Percentiles rank a stretch among this genome's conserved stretches.
These are phyloP conservation scores for Melaleuca alternifolia DNA, from an alignment of 345 rosid species.

Conservation along the genomic window DNA sequence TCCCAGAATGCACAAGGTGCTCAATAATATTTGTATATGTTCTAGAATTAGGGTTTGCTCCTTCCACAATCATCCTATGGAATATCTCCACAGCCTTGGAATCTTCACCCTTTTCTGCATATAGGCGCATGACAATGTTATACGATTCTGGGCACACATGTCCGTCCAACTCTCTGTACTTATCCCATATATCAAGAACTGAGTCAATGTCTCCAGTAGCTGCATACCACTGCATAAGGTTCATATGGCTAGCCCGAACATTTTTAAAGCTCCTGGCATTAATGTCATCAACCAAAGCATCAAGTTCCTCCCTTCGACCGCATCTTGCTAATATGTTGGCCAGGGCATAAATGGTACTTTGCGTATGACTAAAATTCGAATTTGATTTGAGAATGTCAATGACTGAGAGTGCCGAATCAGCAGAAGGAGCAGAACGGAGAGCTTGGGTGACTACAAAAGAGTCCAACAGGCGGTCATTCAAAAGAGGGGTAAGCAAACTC, in stretches of 20 bases:
- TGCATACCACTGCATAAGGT: conserved; percentile 58
- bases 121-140: conserved; percentile 53
- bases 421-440: conserved; percentile 63
- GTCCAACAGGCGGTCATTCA: conserved; percentile 59
- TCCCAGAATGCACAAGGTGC: conserved; percentile 48
- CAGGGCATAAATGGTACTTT: conserved; percentile 44
- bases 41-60: conserved; percentile 75
- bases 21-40: conserved; percentile 70
- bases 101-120: conserved; percentile 26
- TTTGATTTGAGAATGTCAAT: conserved; percentile 25
- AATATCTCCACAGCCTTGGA: conserved; percentile 45
- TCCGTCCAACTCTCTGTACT: conserved; percentile 30
- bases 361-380: conserved; percentile 29
- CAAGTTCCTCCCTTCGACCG: conserved; percentile 32
- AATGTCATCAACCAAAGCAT: conserved; percentile 34
- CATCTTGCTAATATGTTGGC: conserved; percentile 71
- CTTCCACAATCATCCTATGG: conserved; percentile 45
- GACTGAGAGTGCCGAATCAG: conserved; percentile 49
- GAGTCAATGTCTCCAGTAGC: conserved; percentile 40
- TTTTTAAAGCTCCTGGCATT: conserved; percentile 32
- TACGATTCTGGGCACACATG: conserved; percentile 55
- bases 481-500: conserved; percentile 14
- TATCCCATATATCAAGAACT: conserved; percentile 51
- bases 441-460: conserved; percentile 60
- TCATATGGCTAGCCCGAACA: conserved; percentile 53